These are phyloP conservation scores for Aspergillus baeticus DNA, from an alignment of 495 filamentous ascomycete genomes.

Conservation along the genomic window DNA sequence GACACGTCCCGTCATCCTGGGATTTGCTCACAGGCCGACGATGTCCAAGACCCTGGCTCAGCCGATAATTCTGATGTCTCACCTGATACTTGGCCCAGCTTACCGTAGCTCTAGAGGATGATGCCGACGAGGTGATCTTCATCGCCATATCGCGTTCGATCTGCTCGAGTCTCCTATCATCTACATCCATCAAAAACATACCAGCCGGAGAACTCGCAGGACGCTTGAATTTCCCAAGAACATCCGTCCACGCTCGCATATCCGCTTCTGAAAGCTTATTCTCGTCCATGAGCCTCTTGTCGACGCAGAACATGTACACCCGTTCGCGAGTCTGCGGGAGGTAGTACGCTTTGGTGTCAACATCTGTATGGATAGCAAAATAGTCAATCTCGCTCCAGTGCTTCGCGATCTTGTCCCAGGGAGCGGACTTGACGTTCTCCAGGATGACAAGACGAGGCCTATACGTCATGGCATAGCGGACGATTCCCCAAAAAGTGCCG, in stretches of 20 bases:
- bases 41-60: slow-evolving; percentile 44
- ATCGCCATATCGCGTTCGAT: slow-evolving; percentile 41
- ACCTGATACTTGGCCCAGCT: slow-evolving; percentile 59
- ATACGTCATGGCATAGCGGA: slow-evolving; percentile 53
- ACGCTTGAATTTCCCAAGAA: slow-evolving; percentile 49
- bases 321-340: slow-evolving; percentile 75
- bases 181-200: slow-evolving; percentile 57
- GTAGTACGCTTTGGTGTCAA: slow-evolving; percentile 77
- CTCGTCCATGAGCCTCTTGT: slow-evolving; percentile 33
- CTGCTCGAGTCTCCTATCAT: slow-evolving; percentile 55
- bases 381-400: slow-evolving; percentile 58
- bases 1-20: slow-evolving; percentile 47
- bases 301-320: slow-evolving; percentile 68
- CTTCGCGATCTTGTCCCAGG: slow-evolving; percentile 57
- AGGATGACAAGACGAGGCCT: slow-evolving; percentile 67
- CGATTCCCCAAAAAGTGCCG: slow-evolving; percentile 64
- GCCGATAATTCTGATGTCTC: slow-evolving; percentile 54
- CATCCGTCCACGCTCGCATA: slow-evolving; percentile 31
- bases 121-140: slow-evolving; percentile 10
- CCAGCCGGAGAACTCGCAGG: slow-evolving; percentile 63
- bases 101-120: slow-evolving; percentile 18
- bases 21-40: slow-evolving; percentile 57
- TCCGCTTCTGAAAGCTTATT: slow-evolving; percentile 12
- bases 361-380: slow-evolving; percentile 31
- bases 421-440: slow-evolving; percentile 68